Evolutionary conservation across 352 stramenopile species (phyloP), one percentile per base, ranked within the genome.

Genomic region (Phytopythium aichiense): DNA sequence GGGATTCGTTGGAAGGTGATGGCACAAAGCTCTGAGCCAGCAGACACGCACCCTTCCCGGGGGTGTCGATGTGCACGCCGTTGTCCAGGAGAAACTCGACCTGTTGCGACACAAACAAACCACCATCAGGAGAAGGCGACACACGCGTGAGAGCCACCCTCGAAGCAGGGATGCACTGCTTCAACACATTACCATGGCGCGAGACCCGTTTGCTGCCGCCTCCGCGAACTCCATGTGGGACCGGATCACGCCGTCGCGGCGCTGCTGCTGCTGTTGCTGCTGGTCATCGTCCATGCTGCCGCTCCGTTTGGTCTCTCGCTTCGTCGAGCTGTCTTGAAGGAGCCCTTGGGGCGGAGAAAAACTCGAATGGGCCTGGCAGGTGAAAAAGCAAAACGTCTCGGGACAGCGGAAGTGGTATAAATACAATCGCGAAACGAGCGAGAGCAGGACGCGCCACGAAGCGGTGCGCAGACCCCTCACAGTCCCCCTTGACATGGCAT

Each of bases 141-240:
- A 7, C 37, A 22, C 15, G 20, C 2, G 38, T 7, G 38, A 45
- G 38, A 45, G 38, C 13, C 38, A n/a, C 38, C 13, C 12, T 45
- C 38, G 5, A 9, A 46, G 15, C 5, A n/a, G 0, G 35, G 12
- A 40, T 11, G 35, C 18, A 46, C 40, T 7, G 8, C 40, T n/a
- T n/a, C 7, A 22, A 22, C 15, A 64, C 64, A 2, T 42, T 59
- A 81, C 80, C 80, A 88, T 88, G 22, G 76, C 69, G 56, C 77
- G 71, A 11, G 76, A 87, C 1, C 78, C 78, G 59, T 87, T 88
- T 16, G 80, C 78, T 35, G 78, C 80, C 3, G 78, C 80, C 56
- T 88, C 78, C 7, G 80, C 80, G 52, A 89, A 73, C 52, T 88
- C 74, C 40, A 84, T 68, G n/a, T 89, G 80, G 30, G 76, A 84